These are phyloP conservation scores for Exophiala sp. DNA, from an alignment of 2,329 filamentous ascomycete species.

Conservation along the genomic window DNA sequence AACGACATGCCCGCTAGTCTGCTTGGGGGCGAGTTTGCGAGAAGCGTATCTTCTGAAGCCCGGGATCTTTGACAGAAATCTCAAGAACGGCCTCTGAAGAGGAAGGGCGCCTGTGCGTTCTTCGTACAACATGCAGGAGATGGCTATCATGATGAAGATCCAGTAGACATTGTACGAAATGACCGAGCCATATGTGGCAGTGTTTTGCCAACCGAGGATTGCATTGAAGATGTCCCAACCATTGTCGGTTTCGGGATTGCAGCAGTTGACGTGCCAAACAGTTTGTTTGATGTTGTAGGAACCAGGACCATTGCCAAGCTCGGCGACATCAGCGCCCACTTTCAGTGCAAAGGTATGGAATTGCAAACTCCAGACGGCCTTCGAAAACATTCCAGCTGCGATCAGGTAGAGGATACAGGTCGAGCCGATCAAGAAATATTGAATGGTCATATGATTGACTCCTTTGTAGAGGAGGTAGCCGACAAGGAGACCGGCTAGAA, in stretches of 20 bases:
- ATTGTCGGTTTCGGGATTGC: slow-evolving; percentile 67
- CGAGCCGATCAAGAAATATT: slow-evolving; percentile 75
- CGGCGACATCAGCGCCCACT: slow-evolving; percentile 54
- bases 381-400: slow-evolving; percentile 76
- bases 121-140: slow-evolving; percentile 35
- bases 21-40: background rate
- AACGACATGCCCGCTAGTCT: background rate
- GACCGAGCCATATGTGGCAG: slow-evolving; percentile 81
- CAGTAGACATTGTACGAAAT: slow-evolving; percentile 88
- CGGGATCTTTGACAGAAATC: background rate
- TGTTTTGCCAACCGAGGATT: slow-evolving; percentile 83
- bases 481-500: slow-evolving; percentile 63
- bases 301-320: slow-evolving; percentile 64
- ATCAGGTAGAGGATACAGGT: slow-evolving; percentile 83
- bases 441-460: slow-evolving; percentile 63
- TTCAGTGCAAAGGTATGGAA: slow-evolving; percentile 63
- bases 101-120: background rate
- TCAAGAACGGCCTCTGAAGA: background rate
- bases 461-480: slow-evolving; percentile 77
- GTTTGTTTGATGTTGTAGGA: slow-evolving; percentile 75
- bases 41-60: background rate
- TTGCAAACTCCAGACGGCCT: slow-evolving; percentile 71
- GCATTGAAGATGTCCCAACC: slow-evolving; percentile 88
- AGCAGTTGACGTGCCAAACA: slow-evolving; percentile 85
- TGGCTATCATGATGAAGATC: slow-evolving; percentile 65